These are phyloP conservation scores for Rhodotorula sp. DNA, from an alignment of 1,284 basidiomycete genomes.

Conservation along the genomic window DNA sequence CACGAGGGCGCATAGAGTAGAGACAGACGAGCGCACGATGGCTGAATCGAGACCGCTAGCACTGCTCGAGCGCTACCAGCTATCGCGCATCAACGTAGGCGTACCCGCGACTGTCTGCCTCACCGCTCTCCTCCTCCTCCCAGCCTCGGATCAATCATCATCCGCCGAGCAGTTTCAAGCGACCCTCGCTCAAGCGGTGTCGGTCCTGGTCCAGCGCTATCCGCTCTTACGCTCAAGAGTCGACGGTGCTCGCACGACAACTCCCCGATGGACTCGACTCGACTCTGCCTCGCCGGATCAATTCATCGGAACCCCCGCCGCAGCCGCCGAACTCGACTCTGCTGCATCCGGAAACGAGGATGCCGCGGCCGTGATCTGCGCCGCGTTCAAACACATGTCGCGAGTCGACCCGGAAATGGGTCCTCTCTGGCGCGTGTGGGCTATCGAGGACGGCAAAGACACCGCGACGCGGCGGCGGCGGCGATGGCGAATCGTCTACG, in stretches of 20 bases:
- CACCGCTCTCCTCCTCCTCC: background rate
- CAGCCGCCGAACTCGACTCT: background rate
- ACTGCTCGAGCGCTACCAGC: conserved; percentile 10
- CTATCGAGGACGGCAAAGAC: background rate
- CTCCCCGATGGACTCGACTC: background rate
- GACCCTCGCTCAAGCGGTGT: background rate
- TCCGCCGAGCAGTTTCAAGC: background rate
- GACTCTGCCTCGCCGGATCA: background rate
- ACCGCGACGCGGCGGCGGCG: background rate
- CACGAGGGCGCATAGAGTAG: no score
- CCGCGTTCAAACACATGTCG: background rate
- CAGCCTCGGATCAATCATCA: background rate
- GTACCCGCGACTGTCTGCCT: conserved; percentile 14
- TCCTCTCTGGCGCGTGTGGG: conserved; percentile 24
- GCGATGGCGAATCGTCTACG: background rate
- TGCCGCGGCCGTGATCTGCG: background rate
- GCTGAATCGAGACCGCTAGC: background rate
- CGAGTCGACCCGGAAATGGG: conserved; percentile 1
- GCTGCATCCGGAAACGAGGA: background rate
- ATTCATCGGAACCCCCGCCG: background rate
- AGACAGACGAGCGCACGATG: background rate
- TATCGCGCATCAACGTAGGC: background rate
- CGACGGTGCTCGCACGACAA: background rate
- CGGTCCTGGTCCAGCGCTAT: background rate
- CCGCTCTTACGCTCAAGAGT: conserved; percentile 9